phyloP scores from a whole-genome alignment of 805 yeast genomes.

The Ogataea angusta region DNA sequence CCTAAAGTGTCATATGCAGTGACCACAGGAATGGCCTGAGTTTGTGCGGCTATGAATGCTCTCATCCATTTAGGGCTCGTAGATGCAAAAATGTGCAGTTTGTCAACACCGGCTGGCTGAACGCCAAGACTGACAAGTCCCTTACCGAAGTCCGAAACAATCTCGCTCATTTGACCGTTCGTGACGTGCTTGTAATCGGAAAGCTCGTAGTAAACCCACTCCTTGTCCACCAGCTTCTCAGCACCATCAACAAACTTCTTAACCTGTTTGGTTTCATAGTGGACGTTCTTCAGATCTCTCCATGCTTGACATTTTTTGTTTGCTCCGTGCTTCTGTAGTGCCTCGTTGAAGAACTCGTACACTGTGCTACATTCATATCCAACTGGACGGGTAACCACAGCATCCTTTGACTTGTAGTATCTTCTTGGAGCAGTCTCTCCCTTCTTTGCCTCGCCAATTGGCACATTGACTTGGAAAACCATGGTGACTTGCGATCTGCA shows the following conservation, averaged over 20 bases:
- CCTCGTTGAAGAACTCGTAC: conserved; percentile 64
- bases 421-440: conserved; percentile 86
- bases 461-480: conserved; percentile 43
- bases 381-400: conserved; percentile 53
- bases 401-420: conserved; percentile 46
- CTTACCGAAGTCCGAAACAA: conserved; percentile 57
- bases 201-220: conserved; percentile 83
- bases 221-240: conserved; percentile 67
- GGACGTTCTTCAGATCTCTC: conserved; percentile 72
- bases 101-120: conserved; percentile 53
- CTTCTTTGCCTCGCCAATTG: conserved; percentile 66
- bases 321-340: conserved; percentile 53
- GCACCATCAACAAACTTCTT: conserved; percentile 78
- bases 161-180: conserved; percentile 51
- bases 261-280: conserved; percentile 70
- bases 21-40: conserved; percentile 81
- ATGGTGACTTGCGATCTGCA: conserved; percentile 6
- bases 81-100: conserved; percentile 79
- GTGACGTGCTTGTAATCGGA: conserved; percentile 66
- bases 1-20: conserved; percentile 97
- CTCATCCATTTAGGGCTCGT: conserved; percentile 93
- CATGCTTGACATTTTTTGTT: conserved; percentile 62
- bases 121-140: conserved; percentile 78
- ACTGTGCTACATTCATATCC: conserved; percentile 65
- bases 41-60: conserved; percentile 70